Base-by-base conservation (phyloP, 441 rosid genomes). In the Erysimum cheiri region DNA sequence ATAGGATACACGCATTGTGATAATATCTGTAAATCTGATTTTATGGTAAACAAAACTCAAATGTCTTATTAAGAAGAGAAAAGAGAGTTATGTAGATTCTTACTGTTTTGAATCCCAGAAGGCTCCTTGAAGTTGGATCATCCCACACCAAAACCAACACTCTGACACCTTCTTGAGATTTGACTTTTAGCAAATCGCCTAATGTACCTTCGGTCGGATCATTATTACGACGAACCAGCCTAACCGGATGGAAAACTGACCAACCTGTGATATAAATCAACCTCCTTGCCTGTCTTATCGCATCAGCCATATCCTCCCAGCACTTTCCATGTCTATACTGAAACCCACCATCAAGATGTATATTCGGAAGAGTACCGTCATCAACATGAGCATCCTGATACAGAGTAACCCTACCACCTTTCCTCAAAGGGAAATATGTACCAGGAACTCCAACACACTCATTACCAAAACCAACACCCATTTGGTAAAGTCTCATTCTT, bases 91-190 rank as follows among this genome's bases (percentile, higher is more conserved):
- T 28, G 64, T 43, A 72, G 62, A 69, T 75, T 60, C 83, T 80
- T 81, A 88, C 93, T 19, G 72, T 86, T 74, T 70, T 82, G 67
- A 22, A 73, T 40, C 84, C 84, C 24, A 81, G 29, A 69, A 85
- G 46, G 82, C 87, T 83, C 65, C 71, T 79, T 31, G 93, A 88
- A 68, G 88, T 80, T 63, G 89, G 91, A 81, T 88, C 93, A 80
- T 88, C 91, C 93, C 93, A 88, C 32, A 85, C 87, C 58, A 88
- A 82, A 57, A 88, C 78, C 74, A 86, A 79, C 55, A 88, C 93
- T 59, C 93, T 68, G 8, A 88, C 93, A 56, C 93, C 91, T 80
- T 88, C 91, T 59, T 85, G 86, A 60, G 93, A 88, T 75, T 83
- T 88, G 33, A 2, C 55, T 69, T 85, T 86, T 35, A 88, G 88